Evolutionary conservation across 768 basidiomycete species (phyloP).

Genomic region (Agrocybe praecox): DNA sequence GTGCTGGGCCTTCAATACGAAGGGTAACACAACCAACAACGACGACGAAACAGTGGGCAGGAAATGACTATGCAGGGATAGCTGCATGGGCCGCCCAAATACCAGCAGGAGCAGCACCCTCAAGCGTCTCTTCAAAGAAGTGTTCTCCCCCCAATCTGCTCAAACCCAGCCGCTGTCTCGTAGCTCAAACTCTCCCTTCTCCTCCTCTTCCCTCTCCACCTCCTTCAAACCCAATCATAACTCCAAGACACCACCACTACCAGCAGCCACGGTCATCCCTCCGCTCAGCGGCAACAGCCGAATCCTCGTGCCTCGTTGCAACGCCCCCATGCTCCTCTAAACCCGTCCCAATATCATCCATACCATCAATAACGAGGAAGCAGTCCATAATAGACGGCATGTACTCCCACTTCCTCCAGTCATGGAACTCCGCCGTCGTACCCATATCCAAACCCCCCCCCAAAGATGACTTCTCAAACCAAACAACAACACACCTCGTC

Average conservation of each 20-base stretch:
- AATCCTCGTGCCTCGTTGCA: constrained; percentile 49
- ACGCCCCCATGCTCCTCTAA: constrained; percentile 50
- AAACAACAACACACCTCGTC: constrained; percentile 23
- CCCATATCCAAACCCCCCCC: constrained; percentile 15
- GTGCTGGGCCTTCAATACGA: constrained; percentile 26
- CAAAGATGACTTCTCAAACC: constrained; percentile 24
- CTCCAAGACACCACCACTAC: constrained; percentile 37
- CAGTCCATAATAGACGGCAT: constrained; percentile 39
- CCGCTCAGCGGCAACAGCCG: constrained; percentile 41
- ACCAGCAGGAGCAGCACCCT: constrained; percentile 29
- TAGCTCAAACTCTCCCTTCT: constrained; percentile 51
- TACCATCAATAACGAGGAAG: constrained; percentile 30
- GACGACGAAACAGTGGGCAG: constrained; percentile 42
- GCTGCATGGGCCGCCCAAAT: constrained; percentile 47
- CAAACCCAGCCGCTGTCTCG: constrained; percentile 37
- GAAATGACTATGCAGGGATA: constrained; percentile 45
- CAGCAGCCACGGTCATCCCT: constrained; percentile 34
- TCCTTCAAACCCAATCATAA: constrained; percentile 31
- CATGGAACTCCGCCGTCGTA: constrained; percentile 43
- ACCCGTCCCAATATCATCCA: constrained; percentile 26
- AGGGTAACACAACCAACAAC: constrained; percentile 21
- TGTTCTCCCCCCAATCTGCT: constrained; percentile 38
- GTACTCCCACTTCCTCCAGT: constrained; percentile 41
- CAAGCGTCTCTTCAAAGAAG: constrained; percentile 17
- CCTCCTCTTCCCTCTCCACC: constrained; percentile 31